Evolutionary conservation across 495 filamentous ascomycete genomes (phyloP), one percentile per base, ranked within the genome.

Genomic region (Achaetomiella virescens): DNA sequence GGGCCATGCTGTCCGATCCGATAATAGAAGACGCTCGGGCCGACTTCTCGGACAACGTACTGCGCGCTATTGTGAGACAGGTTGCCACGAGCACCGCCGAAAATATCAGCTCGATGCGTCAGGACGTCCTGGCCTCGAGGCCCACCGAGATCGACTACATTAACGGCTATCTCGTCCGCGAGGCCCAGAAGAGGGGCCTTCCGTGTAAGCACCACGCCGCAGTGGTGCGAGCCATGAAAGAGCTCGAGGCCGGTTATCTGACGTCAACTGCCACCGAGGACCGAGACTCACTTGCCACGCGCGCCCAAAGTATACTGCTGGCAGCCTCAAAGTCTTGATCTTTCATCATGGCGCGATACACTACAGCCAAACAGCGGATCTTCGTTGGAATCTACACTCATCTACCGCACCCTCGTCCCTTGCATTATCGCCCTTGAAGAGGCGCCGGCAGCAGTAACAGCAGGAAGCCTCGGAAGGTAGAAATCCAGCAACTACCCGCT

Each of bases 21-120:
- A 12, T 42, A 3, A n/a, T 5, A 22, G 15, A 54, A 21, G 40
- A 27, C 21, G 2, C 25, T 64, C 27, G 27, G 5, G 5, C 27
- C 9, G 27, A 31, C 5, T 31, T 31, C 22, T 6, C 29, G 2
- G 9, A 49, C 2, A 81, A 48, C 78, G 82, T 1, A 72, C 62
- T 75, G 14, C 36, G 54, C 1, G 12, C 22, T 0, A 62, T 70
- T 55, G 57, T 74, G n/a, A 54, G 57, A 17, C 36, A 17, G 0
- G 76, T 88, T 7, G 83, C 80, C 7, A 67, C 74, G n/a, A 78
- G 75, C 58, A 92, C 86, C 1, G 73, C 70, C 1, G 69, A 77
- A 35, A 92, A 95, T 64, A 78, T 76, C 36, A 90, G 86, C 63
- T 85, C 82, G 3, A 96, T 96, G 90, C 66, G 89, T 21, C 87